Conservation (phyloP, 345 rosid genomes). For the Bruguiera parviflora region DNA sequence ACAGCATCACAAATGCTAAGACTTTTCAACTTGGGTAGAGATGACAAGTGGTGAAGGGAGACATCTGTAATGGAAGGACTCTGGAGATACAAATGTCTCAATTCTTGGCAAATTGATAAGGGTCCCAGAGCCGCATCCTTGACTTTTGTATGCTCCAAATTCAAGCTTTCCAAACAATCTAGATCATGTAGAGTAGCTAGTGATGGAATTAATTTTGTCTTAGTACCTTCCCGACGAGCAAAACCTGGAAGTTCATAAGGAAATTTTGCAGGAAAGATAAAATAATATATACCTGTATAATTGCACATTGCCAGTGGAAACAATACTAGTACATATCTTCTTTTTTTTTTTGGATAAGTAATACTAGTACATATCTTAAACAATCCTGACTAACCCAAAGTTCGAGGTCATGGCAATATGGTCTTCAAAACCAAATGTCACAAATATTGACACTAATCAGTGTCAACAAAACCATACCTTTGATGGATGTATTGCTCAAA, state of each 20-base stretch:
- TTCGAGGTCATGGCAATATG: background rate
- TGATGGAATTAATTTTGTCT: slow-evolving; percentile 32
- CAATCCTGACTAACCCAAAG: background rate
- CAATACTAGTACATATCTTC: background rate
- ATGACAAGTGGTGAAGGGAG: slow-evolving; percentile 51
- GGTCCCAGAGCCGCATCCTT: slow-evolving; percentile 55
- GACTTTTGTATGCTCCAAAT: slow-evolving; percentile 63
- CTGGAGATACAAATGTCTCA: slow-evolving; percentile 55
- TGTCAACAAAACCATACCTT: slow-evolving; percentile 43
- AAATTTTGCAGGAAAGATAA: background rate
- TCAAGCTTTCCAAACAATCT: slow-evolving; percentile 47
- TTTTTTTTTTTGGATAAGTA: background rate
- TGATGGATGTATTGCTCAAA: slow-evolving; percentile 64
- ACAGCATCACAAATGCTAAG: slow-evolving; percentile 64
- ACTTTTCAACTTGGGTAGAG: slow-evolving; percentile 50
- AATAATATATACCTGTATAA: background rate
- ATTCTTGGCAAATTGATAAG: slow-evolving; percentile 40
- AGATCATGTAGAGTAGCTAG: slow-evolving; percentile 52
- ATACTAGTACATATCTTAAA: background rate
- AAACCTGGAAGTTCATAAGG: slow-evolving; percentile 48
- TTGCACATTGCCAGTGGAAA: background rate
- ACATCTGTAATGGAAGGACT: slow-evolving; percentile 65
- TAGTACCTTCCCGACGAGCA: slow-evolving; percentile 33
- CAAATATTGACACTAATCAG: too few species aligned
- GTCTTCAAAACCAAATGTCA: too few species aligned